Percentiles rank a stretch among this genome's conserved stretches.
Evolutionary conservation across 169 alveolate species (phyloP).

Genomic region (Theileria parva): DNA sequence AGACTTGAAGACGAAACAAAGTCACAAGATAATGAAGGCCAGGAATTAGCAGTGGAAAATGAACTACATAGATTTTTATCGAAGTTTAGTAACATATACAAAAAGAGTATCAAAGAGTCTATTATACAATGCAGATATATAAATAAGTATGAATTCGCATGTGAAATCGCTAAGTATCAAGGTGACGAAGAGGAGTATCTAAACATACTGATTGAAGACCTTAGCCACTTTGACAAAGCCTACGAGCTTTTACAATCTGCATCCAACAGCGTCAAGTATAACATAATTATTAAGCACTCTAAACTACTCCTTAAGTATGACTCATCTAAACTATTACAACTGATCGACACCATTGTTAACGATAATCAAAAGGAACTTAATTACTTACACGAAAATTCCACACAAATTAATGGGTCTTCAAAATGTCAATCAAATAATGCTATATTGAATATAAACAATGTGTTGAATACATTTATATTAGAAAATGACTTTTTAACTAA

Average conservation of each 20-base stretch:
- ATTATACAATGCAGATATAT: constrained; percentile 44
- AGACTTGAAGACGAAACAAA: neutral
- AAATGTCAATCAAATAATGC: neutral
- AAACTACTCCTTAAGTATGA: constrained; percentile 37
- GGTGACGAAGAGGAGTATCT: constrained; percentile 54
- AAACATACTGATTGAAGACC: constrained; percentile 58
- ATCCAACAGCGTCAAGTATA: constrained; percentile 25
- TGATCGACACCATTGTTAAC: constrained; percentile 22
- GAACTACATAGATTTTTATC: constrained; percentile 28
- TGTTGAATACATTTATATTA: constrained; percentile 4
- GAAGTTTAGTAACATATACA: constrained; percentile 49
- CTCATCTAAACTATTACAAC: constrained; percentile 4
- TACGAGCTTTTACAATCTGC: constrained; percentile 23
- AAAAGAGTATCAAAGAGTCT: constrained; percentile 51
- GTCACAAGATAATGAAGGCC: neutral
- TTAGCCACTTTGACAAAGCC: constrained; percentile 43
- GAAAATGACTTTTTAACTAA: constrained; percentile 9
- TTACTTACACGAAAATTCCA: neutral
- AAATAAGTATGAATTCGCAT: constrained; percentile 56
- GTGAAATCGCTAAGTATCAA: constrained; percentile 45
- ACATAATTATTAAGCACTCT: constrained; percentile 44
- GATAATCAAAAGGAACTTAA: neutral
- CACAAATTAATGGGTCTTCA: neutral
- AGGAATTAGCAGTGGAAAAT: constrained; percentile 3
- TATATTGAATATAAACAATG: neutral